These are phyloP conservation scores for Diaporthe nobilis DNA, from an alignment of 2,329 filamentous ascomycete genomes.

Conservation along the genomic window DNA sequence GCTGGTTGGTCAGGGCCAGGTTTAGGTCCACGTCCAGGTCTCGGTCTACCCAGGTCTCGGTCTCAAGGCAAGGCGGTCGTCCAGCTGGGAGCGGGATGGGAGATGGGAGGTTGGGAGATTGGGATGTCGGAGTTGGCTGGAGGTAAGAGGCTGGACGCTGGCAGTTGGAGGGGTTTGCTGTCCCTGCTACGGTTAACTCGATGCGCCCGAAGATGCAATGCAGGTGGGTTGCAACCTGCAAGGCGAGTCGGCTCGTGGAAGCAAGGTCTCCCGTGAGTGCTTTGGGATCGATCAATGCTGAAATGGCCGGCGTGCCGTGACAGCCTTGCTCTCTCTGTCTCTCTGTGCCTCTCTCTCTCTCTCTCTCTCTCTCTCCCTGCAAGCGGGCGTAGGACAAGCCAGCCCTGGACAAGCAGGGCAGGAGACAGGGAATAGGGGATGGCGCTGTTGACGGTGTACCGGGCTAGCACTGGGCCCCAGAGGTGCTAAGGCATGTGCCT, in stretches of 20 bases:
- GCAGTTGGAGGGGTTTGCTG: constrained; percentile 3
- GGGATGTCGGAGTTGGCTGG: constrained; percentile 1
- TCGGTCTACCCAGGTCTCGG: background rate
- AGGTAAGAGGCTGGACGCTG: constrained; percentile 2
- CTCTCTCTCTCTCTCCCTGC: constrained; percentile 3
- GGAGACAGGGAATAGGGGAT: constrained; percentile 31
- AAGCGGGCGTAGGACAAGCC: constrained; percentile 20
- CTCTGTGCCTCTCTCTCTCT: background rate
- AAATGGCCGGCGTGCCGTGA: constrained; percentile 28
- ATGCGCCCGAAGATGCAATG: constrained; percentile 8
- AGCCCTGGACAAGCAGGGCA: constrained; percentile 24
- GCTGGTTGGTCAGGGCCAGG: constrained; percentile 4
- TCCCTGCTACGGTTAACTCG: constrained; percentile 1
- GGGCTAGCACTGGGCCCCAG: background rate
- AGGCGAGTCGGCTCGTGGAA: constrained; percentile 13
- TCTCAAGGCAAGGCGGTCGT: constrained; percentile 7
- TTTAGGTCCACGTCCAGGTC: background rate
- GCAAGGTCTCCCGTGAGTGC: constrained; percentile 12
- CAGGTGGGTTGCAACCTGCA: background rate
- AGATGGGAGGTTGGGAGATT: constrained; percentile 11
- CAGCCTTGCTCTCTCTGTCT: constrained; percentile 21
- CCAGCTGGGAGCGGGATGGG: constrained; percentile 8
- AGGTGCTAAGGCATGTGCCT: constrained; percentile 19
- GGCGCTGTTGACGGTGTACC: background rate
- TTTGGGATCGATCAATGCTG: constrained; percentile 24